phyloP scores from a whole-genome alignment of 192 early-diverging fungal species.

The Umbelopsis sp. region DNA sequence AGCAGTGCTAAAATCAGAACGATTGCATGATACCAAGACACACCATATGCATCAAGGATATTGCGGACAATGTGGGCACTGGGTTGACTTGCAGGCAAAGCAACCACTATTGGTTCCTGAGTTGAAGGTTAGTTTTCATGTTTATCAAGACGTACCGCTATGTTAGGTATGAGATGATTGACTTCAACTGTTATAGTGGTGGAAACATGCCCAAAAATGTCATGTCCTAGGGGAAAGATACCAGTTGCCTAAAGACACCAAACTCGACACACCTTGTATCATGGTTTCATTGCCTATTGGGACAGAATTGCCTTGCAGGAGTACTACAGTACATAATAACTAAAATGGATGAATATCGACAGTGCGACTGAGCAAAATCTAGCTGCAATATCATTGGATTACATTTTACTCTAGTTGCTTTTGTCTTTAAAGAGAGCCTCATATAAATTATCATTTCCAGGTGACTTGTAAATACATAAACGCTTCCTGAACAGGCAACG shows the following conservation, averaged over 20 bases:
- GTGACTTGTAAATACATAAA: too few relatives aligned
- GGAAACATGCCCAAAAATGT: conserved; percentile 14
- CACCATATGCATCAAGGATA: conserved; percentile 9
- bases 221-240: conserved; percentile 19
- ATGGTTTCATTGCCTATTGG: background rate
- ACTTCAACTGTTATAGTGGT: conserved; percentile 5
- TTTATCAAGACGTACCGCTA: background rate
- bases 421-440: too few relatives aligned
- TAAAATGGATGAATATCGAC: too few relatives aligned
- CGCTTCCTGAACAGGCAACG: too few relatives aligned
- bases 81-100: conserved; percentile 12
- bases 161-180: background rate
- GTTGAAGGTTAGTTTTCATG: background rate
- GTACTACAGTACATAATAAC: background rate
- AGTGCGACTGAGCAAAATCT: too few relatives aligned
- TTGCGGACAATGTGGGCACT: conserved; percentile 15
- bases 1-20: background rate
- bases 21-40: background rate
- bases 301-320: background rate
- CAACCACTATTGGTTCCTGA: conserved; percentile 1
- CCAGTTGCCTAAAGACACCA: background rate
- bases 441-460: too few relatives aligned
- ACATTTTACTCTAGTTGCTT: too few relatives aligned
- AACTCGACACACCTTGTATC: background rate
- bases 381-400: too few relatives aligned